Conservation (phyloP, 116 monocot species). For the Cymodocea nodosa region DNA sequence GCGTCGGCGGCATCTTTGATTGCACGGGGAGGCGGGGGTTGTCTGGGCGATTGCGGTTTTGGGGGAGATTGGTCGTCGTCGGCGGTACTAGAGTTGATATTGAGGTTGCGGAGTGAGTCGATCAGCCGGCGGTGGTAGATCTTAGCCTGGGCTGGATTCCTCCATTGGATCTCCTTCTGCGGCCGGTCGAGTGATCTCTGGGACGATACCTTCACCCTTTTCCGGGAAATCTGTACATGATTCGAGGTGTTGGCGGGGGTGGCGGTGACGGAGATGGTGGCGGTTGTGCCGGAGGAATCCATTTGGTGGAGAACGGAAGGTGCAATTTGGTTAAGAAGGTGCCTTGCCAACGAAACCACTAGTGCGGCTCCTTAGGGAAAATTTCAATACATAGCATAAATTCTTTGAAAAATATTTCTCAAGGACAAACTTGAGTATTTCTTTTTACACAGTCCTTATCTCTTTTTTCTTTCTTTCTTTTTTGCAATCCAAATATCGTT, state of each 20-base stretch:
- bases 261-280: not conserved
- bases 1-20: constrained; percentile 28
- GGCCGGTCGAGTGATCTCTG: not conserved
- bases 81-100: not conserved
- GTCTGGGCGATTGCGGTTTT: not conserved
- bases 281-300: not conserved
- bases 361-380: too few species aligned
- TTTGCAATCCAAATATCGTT: too few species aligned
- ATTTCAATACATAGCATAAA: too few species aligned
- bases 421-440: too few species aligned
- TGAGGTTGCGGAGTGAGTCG: constrained; percentile 12
- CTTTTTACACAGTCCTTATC: too few species aligned
- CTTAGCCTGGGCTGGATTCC: constrained; percentile 13
- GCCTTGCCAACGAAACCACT: not conserved
- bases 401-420: too few species aligned
- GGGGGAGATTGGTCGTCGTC: not conserved
- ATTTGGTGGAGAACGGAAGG: constrained; percentile 2
- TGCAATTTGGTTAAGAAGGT: not conserved
- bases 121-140: constrained; percentile 20
- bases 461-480: too few species aligned
- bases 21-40: constrained; percentile 2
- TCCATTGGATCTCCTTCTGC: constrained; percentile 13
- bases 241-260: not conserved
- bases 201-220: constrained; percentile 7
- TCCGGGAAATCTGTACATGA: not conserved